Evolutionary conservation across 495 filamentous ascomycete genomes (phyloP).

Genomic region (Aspergillus wentii): DNA sequence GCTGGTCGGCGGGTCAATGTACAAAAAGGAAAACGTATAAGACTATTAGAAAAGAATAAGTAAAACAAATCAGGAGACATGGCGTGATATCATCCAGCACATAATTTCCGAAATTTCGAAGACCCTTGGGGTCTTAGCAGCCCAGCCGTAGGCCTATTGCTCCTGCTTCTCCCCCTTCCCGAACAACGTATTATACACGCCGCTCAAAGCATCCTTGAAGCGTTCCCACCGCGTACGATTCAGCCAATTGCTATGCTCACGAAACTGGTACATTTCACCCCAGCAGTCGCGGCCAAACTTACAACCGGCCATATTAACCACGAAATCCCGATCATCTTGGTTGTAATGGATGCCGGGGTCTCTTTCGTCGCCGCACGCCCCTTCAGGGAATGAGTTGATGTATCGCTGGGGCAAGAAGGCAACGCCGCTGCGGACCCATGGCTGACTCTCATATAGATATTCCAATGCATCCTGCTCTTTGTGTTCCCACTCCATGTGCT

Average conservation of each 20-base stretch:
- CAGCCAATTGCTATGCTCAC: constrained; percentile 78
- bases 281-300: constrained; percentile 96
- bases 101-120: too few relatives aligned
- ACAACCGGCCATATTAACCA: constrained; percentile 99
- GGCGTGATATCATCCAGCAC: too few relatives aligned
- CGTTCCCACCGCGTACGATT: constrained; percentile 79
- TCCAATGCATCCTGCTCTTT: constrained; percentile 96
- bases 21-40: too few relatives aligned
- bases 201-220: constrained; percentile 30
- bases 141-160: too few relatives aligned
- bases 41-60: too few relatives aligned
- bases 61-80: too few relatives aligned
- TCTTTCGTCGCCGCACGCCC: constrained; percentile 76
- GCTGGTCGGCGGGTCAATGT: too few relatives aligned
- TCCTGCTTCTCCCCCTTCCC: background rate
- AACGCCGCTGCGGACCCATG: constrained; percentile 85
- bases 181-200: constrained; percentile 17
- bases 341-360: constrained; percentile 81
- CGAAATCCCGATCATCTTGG: constrained; percentile 78
- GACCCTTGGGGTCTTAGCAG: too few relatives aligned
- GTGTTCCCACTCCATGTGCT: constrained; percentile 99
- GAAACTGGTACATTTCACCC: constrained; percentile 93
- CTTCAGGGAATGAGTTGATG: constrained; percentile 90
- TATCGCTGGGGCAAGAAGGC: constrained; percentile 88
- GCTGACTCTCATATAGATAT: constrained; percentile 84